Percentiles rank a stretch among this genome's conserved stretches.
These are phyloP conservation scores for Juglanconis sp. DNA, from an alignment of 2,329 filamentous ascomycete genomes.

Conservation along the genomic window DNA sequence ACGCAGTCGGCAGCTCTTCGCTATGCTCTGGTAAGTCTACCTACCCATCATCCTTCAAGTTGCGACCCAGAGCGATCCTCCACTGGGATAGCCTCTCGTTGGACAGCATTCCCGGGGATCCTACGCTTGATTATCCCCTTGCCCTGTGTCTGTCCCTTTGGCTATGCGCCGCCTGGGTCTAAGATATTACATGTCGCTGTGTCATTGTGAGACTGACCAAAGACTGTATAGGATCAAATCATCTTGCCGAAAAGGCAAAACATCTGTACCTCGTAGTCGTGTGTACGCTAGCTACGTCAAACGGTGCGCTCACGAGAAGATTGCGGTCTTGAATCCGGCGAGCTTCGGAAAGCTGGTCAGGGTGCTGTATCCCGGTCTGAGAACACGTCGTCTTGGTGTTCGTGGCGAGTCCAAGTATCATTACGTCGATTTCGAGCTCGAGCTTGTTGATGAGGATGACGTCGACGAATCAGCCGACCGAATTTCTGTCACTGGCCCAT, in stretches of 20 bases:
- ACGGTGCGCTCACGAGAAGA: slow-evolving; percentile 86
- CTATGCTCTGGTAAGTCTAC: slow-evolving; percentile 76
- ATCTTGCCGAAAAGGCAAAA: slow-evolving; percentile 70
- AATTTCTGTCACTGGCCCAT: slow-evolving; percentile 31
- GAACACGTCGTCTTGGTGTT: slow-evolving; percentile 87
- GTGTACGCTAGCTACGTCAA: slow-evolving; percentile 96
- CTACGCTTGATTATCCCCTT: neutral
- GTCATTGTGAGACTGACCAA: slow-evolving; percentile 13
- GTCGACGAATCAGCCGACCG: slow-evolving; percentile 26
- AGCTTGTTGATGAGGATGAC: slow-evolving; percentile 46
- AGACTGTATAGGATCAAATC: slow-evolving; percentile 61
- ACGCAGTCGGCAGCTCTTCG: slow-evolving; percentile 80
- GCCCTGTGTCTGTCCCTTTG: too few relatives aligned
- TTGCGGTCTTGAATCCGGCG: slow-evolving; percentile 91
- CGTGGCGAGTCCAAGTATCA: slow-evolving; percentile 98
- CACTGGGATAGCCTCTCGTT: neutral
- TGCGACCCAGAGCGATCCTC: neutral
- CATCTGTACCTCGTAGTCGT: slow-evolving; percentile 84
- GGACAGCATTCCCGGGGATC: neutral
- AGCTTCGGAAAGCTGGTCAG: slow-evolving; percentile 97
- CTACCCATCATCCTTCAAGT: neutral
- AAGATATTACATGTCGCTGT: neutral
- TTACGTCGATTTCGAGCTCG: slow-evolving; percentile 68
- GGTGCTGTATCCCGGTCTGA: slow-evolving; percentile 91
- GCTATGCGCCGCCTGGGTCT: too few relatives aligned